Evolutionary conservation across 2,329 filamentous ascomycete genomes (phyloP).

Genomic region (Phialophora tarda): DNA sequence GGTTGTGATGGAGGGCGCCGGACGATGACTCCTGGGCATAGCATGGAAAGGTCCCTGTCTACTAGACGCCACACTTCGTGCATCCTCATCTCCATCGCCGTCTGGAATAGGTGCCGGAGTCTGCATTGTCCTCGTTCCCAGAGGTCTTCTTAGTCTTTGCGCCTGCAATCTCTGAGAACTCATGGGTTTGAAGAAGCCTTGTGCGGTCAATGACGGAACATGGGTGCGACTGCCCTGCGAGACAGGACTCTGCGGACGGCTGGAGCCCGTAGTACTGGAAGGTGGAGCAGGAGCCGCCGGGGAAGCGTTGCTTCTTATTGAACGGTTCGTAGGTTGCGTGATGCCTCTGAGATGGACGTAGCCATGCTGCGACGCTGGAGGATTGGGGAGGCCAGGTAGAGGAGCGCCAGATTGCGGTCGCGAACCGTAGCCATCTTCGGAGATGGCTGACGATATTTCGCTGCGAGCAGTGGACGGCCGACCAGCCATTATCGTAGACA

Average conservation of each 20-base stretch:
- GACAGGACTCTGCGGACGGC: constrained; percentile 60
- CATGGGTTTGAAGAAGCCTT: constrained; percentile 95
- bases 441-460: constrained; percentile 41
- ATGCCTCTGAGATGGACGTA: constrained; percentile 38
- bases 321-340: constrained; percentile 36
- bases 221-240: constrained; percentile 81
- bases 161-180: constrained; percentile 93
- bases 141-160: constrained; percentile 71
- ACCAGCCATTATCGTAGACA: constrained; percentile 33
- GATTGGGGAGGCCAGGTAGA: constrained; percentile 34
- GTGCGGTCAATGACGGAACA: constrained; percentile 84
- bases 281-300: constrained; percentile 39
- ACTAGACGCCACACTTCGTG: constrained; percentile 66
- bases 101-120: constrained; percentile 45
- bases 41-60: constrained; percentile 45
- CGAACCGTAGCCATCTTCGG: constrained; percentile 40
- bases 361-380: constrained; percentile 36
- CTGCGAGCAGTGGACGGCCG: constrained; percentile 38
- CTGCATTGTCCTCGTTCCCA: constrained; percentile 43
- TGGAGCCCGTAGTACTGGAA: constrained; percentile 52
- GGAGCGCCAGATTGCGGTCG: constrained; percentile 32
- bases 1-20: constrained; percentile 77
- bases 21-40: constrained; percentile 52
- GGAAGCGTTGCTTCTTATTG: constrained; percentile 31
- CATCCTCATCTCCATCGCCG: constrained; percentile 55